phyloP scores from a whole-genome alignment of 495 filamentous ascomycete genomes.

The Aspergillus incahuasiensis region DNA sequence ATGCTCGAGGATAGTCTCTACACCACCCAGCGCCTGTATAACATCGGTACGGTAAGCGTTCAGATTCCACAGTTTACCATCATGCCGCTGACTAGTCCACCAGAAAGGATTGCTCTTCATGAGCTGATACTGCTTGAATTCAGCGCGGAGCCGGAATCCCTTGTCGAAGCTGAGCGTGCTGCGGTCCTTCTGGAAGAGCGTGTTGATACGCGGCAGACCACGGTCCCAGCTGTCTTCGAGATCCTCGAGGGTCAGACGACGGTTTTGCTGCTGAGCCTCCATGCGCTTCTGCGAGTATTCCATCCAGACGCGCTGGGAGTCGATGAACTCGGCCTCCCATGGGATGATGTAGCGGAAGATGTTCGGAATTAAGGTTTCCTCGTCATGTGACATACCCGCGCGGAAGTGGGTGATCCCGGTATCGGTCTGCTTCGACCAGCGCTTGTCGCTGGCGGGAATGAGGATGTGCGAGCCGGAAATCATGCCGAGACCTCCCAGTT shows the following conservation, averaged over 20 bases:
- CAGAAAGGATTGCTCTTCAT: conserved; percentile 99
- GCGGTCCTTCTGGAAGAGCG: conserved; percentile 97
- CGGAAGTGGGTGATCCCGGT: conserved; percentile 96
- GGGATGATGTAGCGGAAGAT: conserved; percentile 99
- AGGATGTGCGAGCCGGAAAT: conserved; percentile 98
- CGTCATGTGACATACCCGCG: conserved; percentile 96
- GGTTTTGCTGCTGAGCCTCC: conserved; percentile 97
- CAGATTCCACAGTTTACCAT: conserved; percentile 98
- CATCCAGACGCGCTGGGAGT: conserved; percentile 97
- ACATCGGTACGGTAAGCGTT: conserved; percentile 98
- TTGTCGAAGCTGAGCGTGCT: conserved; percentile 99
- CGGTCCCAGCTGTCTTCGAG: conserved; percentile 99
- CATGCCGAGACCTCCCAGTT: conserved; percentile 97
- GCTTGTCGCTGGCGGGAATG: conserved; percentile 95
- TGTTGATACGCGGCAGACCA: conserved; percentile 97
- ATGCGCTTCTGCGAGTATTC: conserved; percentile 98
- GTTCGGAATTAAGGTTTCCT: conserved; percentile 96
- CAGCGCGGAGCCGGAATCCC: conserved; percentile 90
- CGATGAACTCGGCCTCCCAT: conserved; percentile 99
- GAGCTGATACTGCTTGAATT: conserved; percentile 97
- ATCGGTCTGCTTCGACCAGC: conserved; percentile 98
- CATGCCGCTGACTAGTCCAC: conserved; percentile 98
- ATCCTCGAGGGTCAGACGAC: conserved; percentile 91
- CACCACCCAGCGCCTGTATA: conserved; percentile 96
- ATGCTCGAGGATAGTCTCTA: conserved; percentile 99